phyloP scores from a whole-genome alignment of 2,329 filamentous ascomycete genomes.

The Alternaria arborescens region DNA sequence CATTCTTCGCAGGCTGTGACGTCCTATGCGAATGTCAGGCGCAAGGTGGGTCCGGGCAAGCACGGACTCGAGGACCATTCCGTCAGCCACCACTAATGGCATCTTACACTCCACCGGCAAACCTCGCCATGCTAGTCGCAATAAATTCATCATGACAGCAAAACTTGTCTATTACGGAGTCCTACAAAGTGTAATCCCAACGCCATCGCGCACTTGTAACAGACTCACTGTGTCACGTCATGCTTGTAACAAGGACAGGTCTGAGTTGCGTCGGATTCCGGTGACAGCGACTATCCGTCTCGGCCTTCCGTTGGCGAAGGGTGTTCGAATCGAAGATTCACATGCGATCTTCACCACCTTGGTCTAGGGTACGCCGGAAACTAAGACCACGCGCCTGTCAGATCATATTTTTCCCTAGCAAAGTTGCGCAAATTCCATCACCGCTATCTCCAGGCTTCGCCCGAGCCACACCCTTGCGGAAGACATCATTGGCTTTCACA shows the following conservation, averaged over 20 bases:
- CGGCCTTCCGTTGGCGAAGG: constrained; percentile 11
- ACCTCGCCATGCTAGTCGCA: constrained; percentile 9
- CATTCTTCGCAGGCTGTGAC: constrained; percentile 26
- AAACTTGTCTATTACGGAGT: not conserved
- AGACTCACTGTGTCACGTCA: constrained; percentile 15
- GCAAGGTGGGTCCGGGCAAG: constrained; percentile 16
- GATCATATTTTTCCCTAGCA: constrained; percentile 2
- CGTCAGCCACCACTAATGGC: constrained; percentile 21
- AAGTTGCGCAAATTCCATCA: constrained; percentile 4
- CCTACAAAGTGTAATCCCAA: not conserved
- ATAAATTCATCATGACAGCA: not conserved
- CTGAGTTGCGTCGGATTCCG: constrained; percentile 19
- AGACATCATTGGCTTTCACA: constrained; percentile 20
- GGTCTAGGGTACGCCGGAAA: constrained; percentile 7
- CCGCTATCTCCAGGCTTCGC: constrained; percentile 24
- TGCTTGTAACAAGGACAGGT: constrained; percentile 14
- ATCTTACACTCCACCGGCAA: constrained; percentile 5
- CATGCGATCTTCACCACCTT: constrained; percentile 2
- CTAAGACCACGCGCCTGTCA: constrained; percentile 4
- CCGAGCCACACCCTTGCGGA: constrained; percentile 25
- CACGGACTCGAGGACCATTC: constrained; percentile 9
- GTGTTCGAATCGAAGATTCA: constrained; percentile 10
- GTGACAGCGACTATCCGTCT: constrained; percentile 24
- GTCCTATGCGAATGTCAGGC: constrained; percentile 17
- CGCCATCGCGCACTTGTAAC: constrained; percentile 3